Base-by-base conservation (phyloP, 2,329 filamentous ascomycete species). In the Calonectria naviculata region DNA sequence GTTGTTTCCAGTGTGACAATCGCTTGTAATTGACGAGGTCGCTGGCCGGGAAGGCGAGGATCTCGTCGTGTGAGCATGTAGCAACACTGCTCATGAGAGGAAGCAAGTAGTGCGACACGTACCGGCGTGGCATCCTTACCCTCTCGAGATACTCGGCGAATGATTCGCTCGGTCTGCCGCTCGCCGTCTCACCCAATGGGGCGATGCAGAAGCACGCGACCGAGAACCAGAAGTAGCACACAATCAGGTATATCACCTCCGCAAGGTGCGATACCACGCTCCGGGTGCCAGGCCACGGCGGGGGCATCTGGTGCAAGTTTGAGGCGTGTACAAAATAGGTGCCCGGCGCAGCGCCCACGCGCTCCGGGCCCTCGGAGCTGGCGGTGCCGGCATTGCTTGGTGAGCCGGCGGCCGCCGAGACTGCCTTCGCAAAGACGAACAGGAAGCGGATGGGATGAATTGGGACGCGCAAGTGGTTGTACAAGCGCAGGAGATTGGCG, bases 221-320 rank as follows among this genome's bases (percentile, higher is more conserved):
- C 0, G 85, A 85, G 78, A 90, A 90, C 86, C 87, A 91, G 31
- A 83, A 73, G 71, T 91, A 88, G 73, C 86, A 89, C 0, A 86
- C 63, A 9, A 84, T 76, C 26, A 90, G 74, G 72, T 86, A 83
- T 8, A 84, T 42, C 0, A 85, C 80, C 71, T 89, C 86, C 5
- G 84, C 41, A 0, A 88, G 46, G 76, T 88, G 85, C 1, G 75
- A 52, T n/a, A 84, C 58, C 26, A 85, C 71, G 1, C 81, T 77
- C 3, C 81, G 80, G 5, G 77, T 81, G 0, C 84, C 82, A 2
- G 84, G 84, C 67, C 85, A 79, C 6, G 82, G 80, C 5, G 87
- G 85, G 0, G 85, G 84, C 19, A 86, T 76, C 71, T 84, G 83
- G 73, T 91, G 88, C 41, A 87, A 81, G 47, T 90, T 89, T 3